phyloP scores from a whole-genome alignment of 768 basidiomycete genomes.

The Russula sp. region DNA sequence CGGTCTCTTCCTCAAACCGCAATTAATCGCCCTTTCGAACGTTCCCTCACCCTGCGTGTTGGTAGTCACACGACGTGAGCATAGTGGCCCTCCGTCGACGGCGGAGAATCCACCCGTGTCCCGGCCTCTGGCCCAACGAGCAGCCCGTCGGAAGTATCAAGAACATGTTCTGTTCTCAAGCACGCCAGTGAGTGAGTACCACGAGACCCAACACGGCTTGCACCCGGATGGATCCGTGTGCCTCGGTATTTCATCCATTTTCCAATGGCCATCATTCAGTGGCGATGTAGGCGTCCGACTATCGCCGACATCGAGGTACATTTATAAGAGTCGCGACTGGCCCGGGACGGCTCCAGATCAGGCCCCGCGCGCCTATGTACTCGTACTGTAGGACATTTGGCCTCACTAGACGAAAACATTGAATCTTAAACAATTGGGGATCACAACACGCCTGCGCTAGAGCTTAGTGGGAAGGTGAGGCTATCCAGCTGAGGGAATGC shows the following conservation, averaged over 20 bases:
- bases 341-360: background rate
- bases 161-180: background rate
- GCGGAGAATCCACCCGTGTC: background rate
- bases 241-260: too few species aligned
- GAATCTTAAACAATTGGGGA: background rate
- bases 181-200: background rate
- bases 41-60: background rate
- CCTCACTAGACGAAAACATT: background rate
- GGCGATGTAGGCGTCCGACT: background rate
- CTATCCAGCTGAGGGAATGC: background rate
- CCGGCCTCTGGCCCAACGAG: background rate
- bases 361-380: background rate
- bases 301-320: constrained; percentile 6
- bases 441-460: background rate
- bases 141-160: background rate
- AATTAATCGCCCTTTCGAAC: constrained; percentile 10
- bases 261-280: background rate
- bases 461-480: background rate
- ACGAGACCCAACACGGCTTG: background rate
- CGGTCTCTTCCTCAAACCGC: constrained; percentile 9
- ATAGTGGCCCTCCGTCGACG: background rate
- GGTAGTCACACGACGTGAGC: constrained; percentile 5
- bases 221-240: background rate
- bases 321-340: background rate
- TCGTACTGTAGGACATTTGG: background rate